phyloP scores from a whole-genome alignment of 2,329 filamentous ascomycete species.

The Acephala macrosclerotiorum region DNA sequence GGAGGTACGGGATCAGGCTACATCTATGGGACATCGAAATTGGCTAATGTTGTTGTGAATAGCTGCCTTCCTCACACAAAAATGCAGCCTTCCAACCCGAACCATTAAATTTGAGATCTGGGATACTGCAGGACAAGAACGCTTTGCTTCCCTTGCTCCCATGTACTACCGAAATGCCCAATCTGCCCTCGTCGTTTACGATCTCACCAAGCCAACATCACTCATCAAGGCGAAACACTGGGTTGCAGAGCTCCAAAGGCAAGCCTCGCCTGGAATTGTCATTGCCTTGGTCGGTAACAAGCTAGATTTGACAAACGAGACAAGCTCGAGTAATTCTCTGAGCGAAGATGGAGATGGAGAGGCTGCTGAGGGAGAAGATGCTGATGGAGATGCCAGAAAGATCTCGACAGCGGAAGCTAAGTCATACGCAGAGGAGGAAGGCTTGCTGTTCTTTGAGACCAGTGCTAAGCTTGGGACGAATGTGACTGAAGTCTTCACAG shows the following conservation, averaged over 20 bases:
- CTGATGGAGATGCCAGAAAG: conserved; percentile 81
- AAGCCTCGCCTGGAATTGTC: conserved; percentile 94
- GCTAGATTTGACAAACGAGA: conserved; percentile 81
- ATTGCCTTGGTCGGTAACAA: conserved; percentile 98
- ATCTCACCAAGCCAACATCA: conserved; percentile 95
- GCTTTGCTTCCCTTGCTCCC: conserved; percentile 93
- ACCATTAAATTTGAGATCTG: conserved; percentile 97
- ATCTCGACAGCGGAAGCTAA: conserved; percentile 91
- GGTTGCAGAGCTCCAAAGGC: conserved; percentile 96
- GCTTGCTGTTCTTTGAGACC: conserved; percentile 95
- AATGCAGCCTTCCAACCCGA: conserved; percentile 92
- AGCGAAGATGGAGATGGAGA: conserved; percentile 55
- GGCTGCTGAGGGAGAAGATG: conserved; percentile 60
- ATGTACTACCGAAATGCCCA: conserved; percentile 99
- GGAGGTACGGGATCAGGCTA: conserved; percentile 70
- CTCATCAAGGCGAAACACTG: conserved; percentile 98
- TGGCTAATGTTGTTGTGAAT: conserved; percentile 30
- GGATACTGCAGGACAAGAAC: conserved; percentile 98
- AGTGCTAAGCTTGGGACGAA: conserved; percentile 96
- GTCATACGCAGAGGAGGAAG: conserved; percentile 93
- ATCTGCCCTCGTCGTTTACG: conserved; percentile 96
- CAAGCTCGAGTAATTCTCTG: conserved; percentile 55
- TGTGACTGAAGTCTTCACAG: conserved; percentile 95
- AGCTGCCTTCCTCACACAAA: conserved; percentile 98
- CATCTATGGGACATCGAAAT: background rate